Percentiles rank a stretch among this genome's conserved stretches.
Evolutionary conservation across 2,329 filamentous ascomycete species (phyloP).

Genomic region (Colletotrichum tanaceti): DNA sequence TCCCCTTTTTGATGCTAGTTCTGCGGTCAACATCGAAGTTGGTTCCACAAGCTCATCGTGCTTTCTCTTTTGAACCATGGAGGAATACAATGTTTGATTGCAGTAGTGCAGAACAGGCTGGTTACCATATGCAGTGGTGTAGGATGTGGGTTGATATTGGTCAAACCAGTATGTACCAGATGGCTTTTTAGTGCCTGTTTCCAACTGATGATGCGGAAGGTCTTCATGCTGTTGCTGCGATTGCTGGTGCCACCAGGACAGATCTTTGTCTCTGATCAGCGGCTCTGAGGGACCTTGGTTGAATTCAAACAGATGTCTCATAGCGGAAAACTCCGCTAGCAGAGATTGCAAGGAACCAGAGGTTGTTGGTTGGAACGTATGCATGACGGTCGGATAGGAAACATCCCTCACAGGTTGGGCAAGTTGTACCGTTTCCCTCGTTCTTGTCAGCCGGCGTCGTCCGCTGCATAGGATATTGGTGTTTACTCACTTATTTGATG

Average conservation of each 20-base stretch:
- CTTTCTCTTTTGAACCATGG: neutral
- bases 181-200: neutral
- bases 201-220: neutral
- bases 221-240: neutral
- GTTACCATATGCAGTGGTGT: slow-evolving; percentile 20
- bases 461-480: no score
- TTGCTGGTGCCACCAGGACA: neutral
- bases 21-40: neutral
- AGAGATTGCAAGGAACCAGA: neutral
- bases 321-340: no score
- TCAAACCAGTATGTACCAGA: slow-evolving; percentile 9
- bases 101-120: slow-evolving; percentile 26
- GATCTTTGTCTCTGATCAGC: no score
- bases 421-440: neutral
- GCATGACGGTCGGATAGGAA: no score
- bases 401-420: neutral
- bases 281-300: no score
- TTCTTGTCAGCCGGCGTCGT: neutral
- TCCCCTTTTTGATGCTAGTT: neutral
- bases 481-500: neutral
- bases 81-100: neutral
- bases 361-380: neutral
- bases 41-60: neutral
- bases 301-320: neutral
- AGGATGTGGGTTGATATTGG: neutral